Conservation (phyloP, 257 asterid genomes). For the Nicotiana obtusifolia region DNA sequence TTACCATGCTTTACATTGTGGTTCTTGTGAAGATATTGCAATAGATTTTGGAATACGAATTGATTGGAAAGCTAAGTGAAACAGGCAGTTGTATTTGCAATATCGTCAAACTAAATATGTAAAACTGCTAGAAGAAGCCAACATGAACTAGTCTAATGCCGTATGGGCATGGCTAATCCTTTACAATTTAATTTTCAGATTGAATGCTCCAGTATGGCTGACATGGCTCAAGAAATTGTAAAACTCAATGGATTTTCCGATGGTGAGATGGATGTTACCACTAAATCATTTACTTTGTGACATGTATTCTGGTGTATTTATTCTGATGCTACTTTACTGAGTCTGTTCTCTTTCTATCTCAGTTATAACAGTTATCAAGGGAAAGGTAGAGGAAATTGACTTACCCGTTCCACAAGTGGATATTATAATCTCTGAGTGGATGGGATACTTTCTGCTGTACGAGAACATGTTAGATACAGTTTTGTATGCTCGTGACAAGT, state of each 20-base stretch:
- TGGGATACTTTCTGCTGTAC: conserved; percentile 88
- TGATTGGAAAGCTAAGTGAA: neutral
- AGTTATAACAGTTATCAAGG: conserved; percentile 88
- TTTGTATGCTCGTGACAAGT: conserved; percentile 87
- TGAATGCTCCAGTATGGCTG: conserved; percentile 97
- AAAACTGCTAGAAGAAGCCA: neutral
- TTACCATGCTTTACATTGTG: neutral
- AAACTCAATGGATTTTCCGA: conserved; percentile 65
- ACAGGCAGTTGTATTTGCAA: neutral
- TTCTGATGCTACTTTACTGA: conserved; percentile 5
- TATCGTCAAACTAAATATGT: neutral
- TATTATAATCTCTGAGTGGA: conserved; percentile 94
- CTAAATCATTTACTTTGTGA: neutral
- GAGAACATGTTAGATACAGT: conserved; percentile 92
- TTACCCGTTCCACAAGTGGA: conserved; percentile 95
- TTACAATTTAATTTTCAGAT: conserved; percentile 42
- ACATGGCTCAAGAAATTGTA: conserved; percentile 78
- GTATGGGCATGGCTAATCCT: neutral
- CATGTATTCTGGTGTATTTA: conserved; percentile 3
- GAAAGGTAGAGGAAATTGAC: conserved; percentile 93
- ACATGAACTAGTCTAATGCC: neutral
- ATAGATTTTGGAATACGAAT: neutral
- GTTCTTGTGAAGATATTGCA: neutral
- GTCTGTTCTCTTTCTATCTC: conserved; percentile 17
- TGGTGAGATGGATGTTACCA: conserved; percentile 38